Evolutionary conservation across 2,329 filamentous ascomycete genomes (phyloP), one percentile per base, ranked within the genome.

Genomic region (Ploettnerulaceae sp.): DNA sequence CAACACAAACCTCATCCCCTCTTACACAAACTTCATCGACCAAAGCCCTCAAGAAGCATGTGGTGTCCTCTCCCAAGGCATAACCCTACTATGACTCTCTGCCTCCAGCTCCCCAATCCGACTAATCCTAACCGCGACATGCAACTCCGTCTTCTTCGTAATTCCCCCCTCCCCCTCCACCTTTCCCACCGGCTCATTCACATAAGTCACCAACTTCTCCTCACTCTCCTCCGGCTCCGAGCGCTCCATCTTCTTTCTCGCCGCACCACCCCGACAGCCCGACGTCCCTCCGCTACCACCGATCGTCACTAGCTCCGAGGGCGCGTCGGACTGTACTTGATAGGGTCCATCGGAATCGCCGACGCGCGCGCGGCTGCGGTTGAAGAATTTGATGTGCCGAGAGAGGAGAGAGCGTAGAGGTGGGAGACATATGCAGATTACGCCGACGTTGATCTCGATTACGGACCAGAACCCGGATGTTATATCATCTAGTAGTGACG

Each of bases 361-460:
- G 28, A 33, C 7, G n/a, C 38, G 25, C 3, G 28, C n/a, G n/a
- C 40, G 29, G n/a, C 5, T 9, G 24, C 21, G 29, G 11, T 42
- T 50, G 29, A 47, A 41, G 35, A 45, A 47, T 3, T 31, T 17
- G 21, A 50, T 43, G 22, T 50, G 43, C 3, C 48, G 36, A 6
- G 44, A 50, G 24, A 50, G 38, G 21, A 50, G 48, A 15, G 48
- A 29, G 12, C 48, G 48, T 3, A 50, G 44, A n/a, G 48, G 43
- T 24, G 48, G 48, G 8, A 67, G 61, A 44, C 64, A 67, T 15
- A 66, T 60, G 46, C 65, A 67, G 33, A 66, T 65, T n/a, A 67
- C 60, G 12, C 59, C 64, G 6, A 59, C 52, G 35, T 63, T 64
- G 32, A 61, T 59, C 57, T 68, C 67, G 24, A 68, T 55, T 5